Conservation (phyloP, 768 basidiomycete genomes). For the Lactifluus pinguis region DNA sequence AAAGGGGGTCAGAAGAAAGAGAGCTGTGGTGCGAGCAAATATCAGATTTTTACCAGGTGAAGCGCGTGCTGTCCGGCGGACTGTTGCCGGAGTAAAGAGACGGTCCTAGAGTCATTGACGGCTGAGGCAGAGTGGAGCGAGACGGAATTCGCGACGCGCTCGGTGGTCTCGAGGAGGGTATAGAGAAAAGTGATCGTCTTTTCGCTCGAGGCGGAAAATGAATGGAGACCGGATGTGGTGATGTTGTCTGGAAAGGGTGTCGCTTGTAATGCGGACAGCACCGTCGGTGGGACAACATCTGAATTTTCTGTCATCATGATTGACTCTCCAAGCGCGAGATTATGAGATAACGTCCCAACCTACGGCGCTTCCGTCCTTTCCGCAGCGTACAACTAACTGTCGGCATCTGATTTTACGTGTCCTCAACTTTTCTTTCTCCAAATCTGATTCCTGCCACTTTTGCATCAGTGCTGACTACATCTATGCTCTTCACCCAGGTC, state of each 20-base stretch:
- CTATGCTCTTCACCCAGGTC: no score
- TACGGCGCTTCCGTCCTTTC: no score
- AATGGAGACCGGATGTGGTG: not conserved
- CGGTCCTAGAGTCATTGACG: conserved; percentile 14
- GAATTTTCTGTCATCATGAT: conserved; percentile 10
- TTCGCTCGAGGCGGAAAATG: conserved; percentile 10
- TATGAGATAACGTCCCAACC: no score
- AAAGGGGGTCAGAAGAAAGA: not conserved
- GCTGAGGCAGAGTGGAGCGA: conserved; percentile 8
- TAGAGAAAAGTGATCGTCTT: conserved; percentile 9
- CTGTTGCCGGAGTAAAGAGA: conserved; percentile 16
- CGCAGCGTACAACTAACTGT: no score
- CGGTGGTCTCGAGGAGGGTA: conserved; percentile 8
- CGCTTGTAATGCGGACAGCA: conserved; percentile 11
- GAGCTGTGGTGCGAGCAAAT: no score
- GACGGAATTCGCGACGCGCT: conserved; percentile 1
- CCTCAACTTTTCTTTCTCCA: no score
- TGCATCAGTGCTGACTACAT: no score
- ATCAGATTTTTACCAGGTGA: conserved; percentile 7
- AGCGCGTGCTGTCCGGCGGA: conserved; percentile 9
- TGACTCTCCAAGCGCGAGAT: no score
- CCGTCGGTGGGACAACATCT: conserved; percentile 1
- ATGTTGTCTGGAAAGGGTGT: not conserved
- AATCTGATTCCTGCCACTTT: no score
- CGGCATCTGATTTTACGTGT: no score